phyloP scores from a whole-genome alignment of 257 asterid species.

The Haberlea rhodopensis region DNA sequence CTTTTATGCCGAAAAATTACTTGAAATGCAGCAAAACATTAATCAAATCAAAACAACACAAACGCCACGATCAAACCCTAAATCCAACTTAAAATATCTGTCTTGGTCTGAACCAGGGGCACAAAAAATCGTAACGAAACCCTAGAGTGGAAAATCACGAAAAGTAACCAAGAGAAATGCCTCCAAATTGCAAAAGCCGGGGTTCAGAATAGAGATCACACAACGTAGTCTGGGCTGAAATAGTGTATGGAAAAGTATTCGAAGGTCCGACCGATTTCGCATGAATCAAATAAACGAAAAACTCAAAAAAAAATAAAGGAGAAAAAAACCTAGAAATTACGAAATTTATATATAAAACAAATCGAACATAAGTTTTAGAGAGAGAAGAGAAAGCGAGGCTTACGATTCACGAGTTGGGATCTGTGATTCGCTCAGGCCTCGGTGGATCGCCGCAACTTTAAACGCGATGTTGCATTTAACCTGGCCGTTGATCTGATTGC shows the following conservation, averaged over 20 bases:
- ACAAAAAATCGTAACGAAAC: constrained; percentile 24
- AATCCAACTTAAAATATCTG: constrained; percentile 22
- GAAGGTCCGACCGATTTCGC: neutral
- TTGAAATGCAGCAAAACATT: neutral
- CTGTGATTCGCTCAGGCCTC: constrained; percentile 29
- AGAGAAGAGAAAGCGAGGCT: constrained; percentile 22
- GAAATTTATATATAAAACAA: neutral
- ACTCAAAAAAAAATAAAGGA: no score
- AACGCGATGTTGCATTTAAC: constrained; percentile 27
- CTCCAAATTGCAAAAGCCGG: constrained; percentile 21
- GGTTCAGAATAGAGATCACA: constrained; percentile 23
- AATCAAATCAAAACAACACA: neutral
- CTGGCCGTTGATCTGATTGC: constrained; percentile 35
- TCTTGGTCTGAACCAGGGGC: constrained; percentile 8
- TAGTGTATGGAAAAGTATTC: constrained; percentile 12
- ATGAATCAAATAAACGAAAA: neutral
- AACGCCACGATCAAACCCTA: constrained; percentile 12
- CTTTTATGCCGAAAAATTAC: neutral
- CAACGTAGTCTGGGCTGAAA: neutral
- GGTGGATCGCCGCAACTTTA: constrained; percentile 26
- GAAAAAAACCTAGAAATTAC: neutral
- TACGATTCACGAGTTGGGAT: constrained; percentile 43
- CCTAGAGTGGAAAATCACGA: constrained; percentile 25
- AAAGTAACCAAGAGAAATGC: neutral
- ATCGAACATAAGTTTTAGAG: no score